These are phyloP conservation scores for Myxozyma neglecta DNA, from an alignment of 805 yeast species.

Conservation along the genomic window DNA sequence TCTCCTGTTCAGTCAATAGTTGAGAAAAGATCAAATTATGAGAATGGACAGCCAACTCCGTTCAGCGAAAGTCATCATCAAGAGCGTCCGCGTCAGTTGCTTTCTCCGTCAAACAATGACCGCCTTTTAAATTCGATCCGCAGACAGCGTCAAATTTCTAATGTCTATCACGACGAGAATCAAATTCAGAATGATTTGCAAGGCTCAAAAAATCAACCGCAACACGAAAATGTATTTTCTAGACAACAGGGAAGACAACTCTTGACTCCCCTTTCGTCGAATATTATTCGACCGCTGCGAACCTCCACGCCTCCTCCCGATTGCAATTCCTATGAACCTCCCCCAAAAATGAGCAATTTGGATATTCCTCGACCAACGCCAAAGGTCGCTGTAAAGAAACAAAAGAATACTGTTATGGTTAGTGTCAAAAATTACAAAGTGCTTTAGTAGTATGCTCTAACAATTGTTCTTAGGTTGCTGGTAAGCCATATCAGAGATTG, in stretches of 20 bases:
- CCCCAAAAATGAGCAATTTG: constrained; percentile 32
- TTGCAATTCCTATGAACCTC: constrained; percentile 17
- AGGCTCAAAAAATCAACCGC: not conserved
- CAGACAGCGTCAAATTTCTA: not conserved
- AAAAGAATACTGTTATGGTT: constrained; percentile 43
- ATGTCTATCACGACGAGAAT: constrained; percentile 21
- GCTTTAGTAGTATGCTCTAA: not conserved
- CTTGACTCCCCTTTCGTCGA: constrained; percentile 31
- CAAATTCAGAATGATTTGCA: not conserved
- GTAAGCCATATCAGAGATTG: constrained; percentile 64
- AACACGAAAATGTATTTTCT: not conserved
- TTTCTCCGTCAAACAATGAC: not conserved
- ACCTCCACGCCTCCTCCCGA: constrained; percentile 26
- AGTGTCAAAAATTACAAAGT: constrained; percentile 40
- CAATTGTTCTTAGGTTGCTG: constrained; percentile 33
- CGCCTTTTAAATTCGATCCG: constrained; percentile 1
- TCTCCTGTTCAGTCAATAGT: not conserved
- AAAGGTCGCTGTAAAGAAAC: constrained; percentile 21
- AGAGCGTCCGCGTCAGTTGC: not conserved
- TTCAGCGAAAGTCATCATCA: not conserved
- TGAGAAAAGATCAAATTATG: not conserved
- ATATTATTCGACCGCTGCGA: constrained; percentile 29
- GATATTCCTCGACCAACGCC: constrained; percentile 29
- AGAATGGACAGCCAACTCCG: not conserved
- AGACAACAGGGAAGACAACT: constrained; percentile 23